Evolutionary conservation across 2,329 filamentous ascomycete species (phyloP).

Genomic region (Mycosphaerella sp.): DNA sequence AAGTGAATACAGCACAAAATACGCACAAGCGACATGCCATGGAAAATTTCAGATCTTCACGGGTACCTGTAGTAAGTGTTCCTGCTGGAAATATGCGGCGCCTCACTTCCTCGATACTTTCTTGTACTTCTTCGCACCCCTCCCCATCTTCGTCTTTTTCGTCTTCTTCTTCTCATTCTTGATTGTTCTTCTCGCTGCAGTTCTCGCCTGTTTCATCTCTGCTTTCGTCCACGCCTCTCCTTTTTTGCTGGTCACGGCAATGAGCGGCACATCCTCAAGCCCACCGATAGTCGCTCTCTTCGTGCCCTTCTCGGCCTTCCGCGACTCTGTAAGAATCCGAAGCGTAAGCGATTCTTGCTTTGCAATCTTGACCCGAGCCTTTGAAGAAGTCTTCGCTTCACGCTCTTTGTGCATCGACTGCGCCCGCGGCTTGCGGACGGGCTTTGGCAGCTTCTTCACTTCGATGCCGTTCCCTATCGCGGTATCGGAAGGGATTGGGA

Average conservation of each 20-base stretch:
- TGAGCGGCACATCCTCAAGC: conserved; percentile 11
- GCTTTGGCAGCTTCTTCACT: conserved; percentile 17
- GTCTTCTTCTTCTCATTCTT: conserved; percentile 16
- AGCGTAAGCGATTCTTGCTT: conserved; percentile 7
- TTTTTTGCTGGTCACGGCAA: conserved; percentile 5
- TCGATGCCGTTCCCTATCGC: conserved; percentile 20
- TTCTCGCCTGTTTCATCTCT: conserved; percentile 16
- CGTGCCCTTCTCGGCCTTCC: conserved; percentile 2
- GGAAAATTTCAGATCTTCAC: too few species aligned
- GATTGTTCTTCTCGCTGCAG: conserved; percentile 16
- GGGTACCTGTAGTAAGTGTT: too few species aligned
- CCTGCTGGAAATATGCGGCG: too few species aligned
- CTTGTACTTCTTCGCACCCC: too few species aligned
- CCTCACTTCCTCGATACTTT: not conserved
- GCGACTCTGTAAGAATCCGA: conserved; percentile 13
- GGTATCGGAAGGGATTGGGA: conserved; percentile 17
- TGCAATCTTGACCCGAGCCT: conserved; percentile 10
- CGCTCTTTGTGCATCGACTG: conserved; percentile 18
- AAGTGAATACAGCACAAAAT: too few species aligned
- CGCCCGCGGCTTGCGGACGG: conserved; percentile 19
- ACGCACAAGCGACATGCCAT: too few species aligned
- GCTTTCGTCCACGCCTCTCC: conserved; percentile 10
- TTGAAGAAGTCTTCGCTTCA: conserved; percentile 6
- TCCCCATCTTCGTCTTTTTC: not conserved
- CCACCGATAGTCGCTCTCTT: conserved; percentile 12